Conservation (phyloP, 805 yeast genomes). For the Kodamaea restingae region DNA sequence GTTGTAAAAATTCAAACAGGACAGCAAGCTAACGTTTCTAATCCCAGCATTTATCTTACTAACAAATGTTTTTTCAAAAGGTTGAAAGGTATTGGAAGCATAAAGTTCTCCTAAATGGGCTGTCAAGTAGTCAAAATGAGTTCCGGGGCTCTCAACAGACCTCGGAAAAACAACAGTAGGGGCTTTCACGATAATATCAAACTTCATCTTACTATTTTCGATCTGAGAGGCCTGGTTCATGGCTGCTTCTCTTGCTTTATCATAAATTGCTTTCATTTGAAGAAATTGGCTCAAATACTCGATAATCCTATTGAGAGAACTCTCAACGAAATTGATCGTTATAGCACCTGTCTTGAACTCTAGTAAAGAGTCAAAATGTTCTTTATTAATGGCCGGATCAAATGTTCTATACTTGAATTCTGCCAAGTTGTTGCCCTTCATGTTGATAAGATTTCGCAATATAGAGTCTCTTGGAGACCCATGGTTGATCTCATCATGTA, state of each 20-base stretch:
- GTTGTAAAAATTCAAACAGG: constrained; percentile 50
- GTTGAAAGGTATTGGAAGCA: constrained; percentile 56
- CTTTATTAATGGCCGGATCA: constrained; percentile 47
- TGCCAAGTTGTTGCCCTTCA: constrained; percentile 78
- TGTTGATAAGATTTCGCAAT: constrained; percentile 63
- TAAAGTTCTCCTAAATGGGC: constrained; percentile 80
- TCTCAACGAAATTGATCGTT: constrained; percentile 74
- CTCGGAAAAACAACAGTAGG: constrained; percentile 83
- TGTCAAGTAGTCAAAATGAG: constrained; percentile 55
- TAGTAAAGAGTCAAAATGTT: constrained; percentile 52
- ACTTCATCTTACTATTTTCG: constrained; percentile 54
- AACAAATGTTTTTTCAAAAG: constrained; percentile 25
- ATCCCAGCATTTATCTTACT: constrained; percentile 68
- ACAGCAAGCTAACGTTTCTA: constrained; percentile 63
- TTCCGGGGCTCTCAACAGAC: constrained; percentile 36
- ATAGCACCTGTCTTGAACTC: constrained; percentile 72
- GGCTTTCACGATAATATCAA: constrained; percentile 70
- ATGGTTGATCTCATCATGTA: constrained; percentile 72
- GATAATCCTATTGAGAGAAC: constrained; percentile 65
- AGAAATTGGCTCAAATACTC: constrained; percentile 70
- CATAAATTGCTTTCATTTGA: constrained; percentile 85
- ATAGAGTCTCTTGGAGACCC: constrained; percentile 56
- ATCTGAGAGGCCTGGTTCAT: constrained; percentile 72
- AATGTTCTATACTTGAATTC: constrained; percentile 82
- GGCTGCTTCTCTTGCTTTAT: constrained; percentile 84